Percentiles rank a stretch among this genome's conserved stretches.
Evolutionary conservation across 2,329 filamentous ascomycete genomes (phyloP).

Genomic region (Aspergillus floridensis): DNA sequence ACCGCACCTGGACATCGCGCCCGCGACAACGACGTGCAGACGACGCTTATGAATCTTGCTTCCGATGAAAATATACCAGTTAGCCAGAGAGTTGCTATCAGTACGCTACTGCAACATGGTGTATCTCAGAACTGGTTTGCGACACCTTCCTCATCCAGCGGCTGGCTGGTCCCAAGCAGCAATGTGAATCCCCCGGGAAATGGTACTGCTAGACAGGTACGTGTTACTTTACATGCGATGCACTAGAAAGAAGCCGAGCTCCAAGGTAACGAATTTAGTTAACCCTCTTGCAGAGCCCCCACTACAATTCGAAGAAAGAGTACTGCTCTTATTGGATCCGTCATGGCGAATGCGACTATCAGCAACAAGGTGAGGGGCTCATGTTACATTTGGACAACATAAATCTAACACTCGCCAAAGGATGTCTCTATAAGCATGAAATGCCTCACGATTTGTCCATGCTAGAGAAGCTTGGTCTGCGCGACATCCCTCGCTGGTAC

Average conservation of each 20-base stretch:
- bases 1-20: conserved; percentile 10
- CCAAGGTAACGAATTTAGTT: background rate
- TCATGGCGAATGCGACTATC: conserved; percentile 79
- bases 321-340: conserved; percentile 92
- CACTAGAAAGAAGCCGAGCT: no score
- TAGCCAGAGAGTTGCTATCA: conserved; percentile 22
- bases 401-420: conserved; percentile 20
- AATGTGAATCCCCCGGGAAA: conserved; percentile 8
- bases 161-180: conserved; percentile 19
- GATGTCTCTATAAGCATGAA: conserved; percentile 86
- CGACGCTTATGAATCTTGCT: conserved; percentile 21
- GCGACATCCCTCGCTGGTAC: conserved; percentile 56
- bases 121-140: conserved; percentile 17
- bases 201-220: conserved; percentile 21
- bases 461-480: conserved; percentile 67
- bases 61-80: conserved; percentile 21
- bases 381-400: background rate
- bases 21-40: conserved; percentile 20
- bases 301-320: conserved; percentile 56
- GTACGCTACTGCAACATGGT: conserved; percentile 22
- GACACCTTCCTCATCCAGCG: conserved; percentile 11
- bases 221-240: conserved; percentile 10
- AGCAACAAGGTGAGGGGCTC: conserved; percentile 61
- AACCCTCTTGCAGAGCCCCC: conserved; percentile 10
- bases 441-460: conserved; percentile 71